Evolutionary conservation across 441 rosid species (phyloP).

Genomic region (Aquilaria agallochum): DNA sequence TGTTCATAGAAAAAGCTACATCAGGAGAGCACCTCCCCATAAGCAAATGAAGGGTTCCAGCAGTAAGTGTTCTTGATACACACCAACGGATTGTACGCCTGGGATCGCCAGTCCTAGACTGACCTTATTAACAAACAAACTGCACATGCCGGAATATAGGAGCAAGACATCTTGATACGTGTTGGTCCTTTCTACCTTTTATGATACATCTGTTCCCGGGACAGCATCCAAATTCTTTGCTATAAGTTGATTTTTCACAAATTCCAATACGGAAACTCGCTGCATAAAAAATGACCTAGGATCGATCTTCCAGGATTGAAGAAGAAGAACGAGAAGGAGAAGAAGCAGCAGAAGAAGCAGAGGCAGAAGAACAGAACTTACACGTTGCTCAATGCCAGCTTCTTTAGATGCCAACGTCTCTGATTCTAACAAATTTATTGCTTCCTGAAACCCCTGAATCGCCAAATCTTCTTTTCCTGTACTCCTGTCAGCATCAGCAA

Average conservation of each 20-base stretch:
- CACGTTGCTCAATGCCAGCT: constrained; percentile 69
- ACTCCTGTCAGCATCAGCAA: constrained; percentile 83
- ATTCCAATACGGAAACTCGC: constrained; percentile 80
- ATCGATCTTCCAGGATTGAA: constrained; percentile 6
- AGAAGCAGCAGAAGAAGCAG: not conserved
- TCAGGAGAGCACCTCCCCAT: not conserved
- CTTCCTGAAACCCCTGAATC: constrained; percentile 69
- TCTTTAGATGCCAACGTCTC: constrained; percentile 67
- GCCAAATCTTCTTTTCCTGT: constrained; percentile 67
- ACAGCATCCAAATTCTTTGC: constrained; percentile 43
- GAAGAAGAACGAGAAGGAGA: not conserved
- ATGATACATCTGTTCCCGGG: not conserved
- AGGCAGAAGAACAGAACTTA: constrained; percentile 29
- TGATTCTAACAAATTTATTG: constrained; percentile 68
- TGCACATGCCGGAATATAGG: constrained; percentile 10
- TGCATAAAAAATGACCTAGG: constrained; percentile 27
- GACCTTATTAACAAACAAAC: constrained; percentile 8
- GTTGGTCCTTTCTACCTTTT: not conserved
- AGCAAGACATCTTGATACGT: not conserved
- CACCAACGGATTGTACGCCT: not conserved
- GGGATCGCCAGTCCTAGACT: constrained; percentile 3
- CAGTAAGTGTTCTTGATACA: not conserved
- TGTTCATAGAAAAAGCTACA: not conserved
- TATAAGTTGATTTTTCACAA: constrained; percentile 63
- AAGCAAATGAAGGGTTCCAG: not conserved